A percentile compares a stretch with the other conserved stretches of the same genome.
Conservation (phyloP, 176 grass and related monocot genomes). For the Cenchrus americanus region DNA sequence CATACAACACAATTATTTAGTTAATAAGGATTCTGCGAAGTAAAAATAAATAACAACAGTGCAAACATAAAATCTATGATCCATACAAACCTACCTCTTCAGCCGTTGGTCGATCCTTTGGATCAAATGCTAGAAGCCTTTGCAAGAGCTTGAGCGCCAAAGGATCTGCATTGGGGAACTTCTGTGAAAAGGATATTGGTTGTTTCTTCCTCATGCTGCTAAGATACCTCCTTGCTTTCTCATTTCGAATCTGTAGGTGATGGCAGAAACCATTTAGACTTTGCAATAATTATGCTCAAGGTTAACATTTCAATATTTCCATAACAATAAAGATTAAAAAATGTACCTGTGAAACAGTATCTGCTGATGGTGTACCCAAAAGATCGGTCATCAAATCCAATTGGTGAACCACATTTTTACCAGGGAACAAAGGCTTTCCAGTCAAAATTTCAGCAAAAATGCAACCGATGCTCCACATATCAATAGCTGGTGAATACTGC, state of each 20-base stretch:
- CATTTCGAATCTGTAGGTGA: constrained; percentile 76
- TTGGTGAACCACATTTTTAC: constrained; percentile 99
- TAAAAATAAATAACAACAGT: constrained; percentile 11
- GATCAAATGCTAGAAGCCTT: constrained; percentile 94
- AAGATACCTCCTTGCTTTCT: constrained; percentile 90
- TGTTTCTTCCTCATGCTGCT: constrained; percentile 82
- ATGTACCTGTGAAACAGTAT: constrained; percentile 78
- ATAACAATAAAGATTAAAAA: constrained; percentile 1
- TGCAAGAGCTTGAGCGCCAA: constrained; percentile 79
- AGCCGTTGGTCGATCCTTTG: constrained; percentile 91
- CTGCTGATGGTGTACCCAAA: constrained; percentile 73
- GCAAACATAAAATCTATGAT: constrained; percentile 27
- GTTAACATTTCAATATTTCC: constrained; percentile 5
- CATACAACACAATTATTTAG: constrained; percentile 20
- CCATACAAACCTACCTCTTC: constrained; percentile 64
- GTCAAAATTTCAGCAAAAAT: constrained; percentile 96
- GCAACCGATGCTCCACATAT: constrained; percentile 99
- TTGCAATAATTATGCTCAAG: constrained; percentile 12
- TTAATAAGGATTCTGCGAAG: constrained; percentile 47
- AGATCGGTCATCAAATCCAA: constrained; percentile 99
- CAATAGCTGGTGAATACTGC: constrained; percentile 95
- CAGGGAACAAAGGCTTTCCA: constrained; percentile 96
- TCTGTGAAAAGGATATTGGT: constrained; percentile 74
- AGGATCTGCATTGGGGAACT: constrained; percentile 90
- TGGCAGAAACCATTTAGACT: background rate